phyloP scores from a whole-genome alignment of 192 early-diverging fungal genomes.

The Coemansia reversa region DNA sequence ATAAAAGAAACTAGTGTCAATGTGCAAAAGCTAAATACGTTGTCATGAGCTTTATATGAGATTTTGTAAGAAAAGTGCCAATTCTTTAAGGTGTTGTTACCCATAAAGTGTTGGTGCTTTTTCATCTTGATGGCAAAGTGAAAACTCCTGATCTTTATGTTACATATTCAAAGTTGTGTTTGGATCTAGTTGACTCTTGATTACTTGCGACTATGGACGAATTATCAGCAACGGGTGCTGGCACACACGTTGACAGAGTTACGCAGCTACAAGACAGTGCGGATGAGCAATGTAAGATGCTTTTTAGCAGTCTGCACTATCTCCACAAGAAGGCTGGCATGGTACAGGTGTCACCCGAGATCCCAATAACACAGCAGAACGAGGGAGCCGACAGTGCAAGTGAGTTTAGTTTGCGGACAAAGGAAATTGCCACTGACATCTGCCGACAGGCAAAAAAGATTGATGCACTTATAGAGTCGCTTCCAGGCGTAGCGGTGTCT shows the following conservation, averaged over 20 bases:
- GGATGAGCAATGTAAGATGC: conserved; percentile 52
- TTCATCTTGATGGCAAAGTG: too few species aligned
- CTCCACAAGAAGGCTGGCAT: conserved; percentile 53
- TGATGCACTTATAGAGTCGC: conserved; percentile 43
- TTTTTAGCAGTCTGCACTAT: conserved; percentile 51
- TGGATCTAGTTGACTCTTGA: background rate
- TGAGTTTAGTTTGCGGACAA: conserved; percentile 34
- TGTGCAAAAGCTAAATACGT: too few species aligned
- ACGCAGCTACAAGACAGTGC: conserved; percentile 54
- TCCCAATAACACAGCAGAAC: conserved; percentile 48
- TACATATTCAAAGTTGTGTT: background rate
- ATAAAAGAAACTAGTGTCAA: too few species aligned
- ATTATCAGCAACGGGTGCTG: conserved; percentile 29
- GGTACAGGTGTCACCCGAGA: conserved; percentile 34
- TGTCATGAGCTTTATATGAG: too few species aligned
- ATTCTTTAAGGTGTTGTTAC: too few species aligned
- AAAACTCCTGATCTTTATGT: background rate
- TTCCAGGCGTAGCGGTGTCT: conserved; percentile 34
- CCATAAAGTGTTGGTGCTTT: background rate
- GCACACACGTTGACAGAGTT: conserved; percentile 49
- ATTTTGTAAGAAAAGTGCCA: too few species aligned
- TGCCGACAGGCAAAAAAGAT: conserved; percentile 51
- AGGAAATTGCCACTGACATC: conserved; percentile 51
- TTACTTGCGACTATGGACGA: conserved; percentile 17
- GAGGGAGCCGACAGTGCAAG: conserved; percentile 27